Percentiles rank a stretch among this genome's conserved stretches.
Conservation (phyloP, 306 rosid species). For the Oemleria cerasiformis region DNA sequence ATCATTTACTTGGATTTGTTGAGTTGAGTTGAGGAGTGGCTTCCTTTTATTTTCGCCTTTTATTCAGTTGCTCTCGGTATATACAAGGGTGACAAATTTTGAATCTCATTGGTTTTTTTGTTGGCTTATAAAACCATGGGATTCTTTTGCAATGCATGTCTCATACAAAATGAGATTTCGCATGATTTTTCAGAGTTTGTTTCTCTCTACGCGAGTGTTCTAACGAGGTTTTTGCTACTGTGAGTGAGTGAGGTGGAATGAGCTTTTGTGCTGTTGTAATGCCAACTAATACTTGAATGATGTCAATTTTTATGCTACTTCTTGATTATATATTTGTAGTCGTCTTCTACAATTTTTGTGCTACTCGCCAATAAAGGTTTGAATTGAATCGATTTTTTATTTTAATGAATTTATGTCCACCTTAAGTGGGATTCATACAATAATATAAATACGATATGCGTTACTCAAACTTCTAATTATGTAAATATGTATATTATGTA, state of each 20-base stretch:
- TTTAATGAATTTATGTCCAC: no score
- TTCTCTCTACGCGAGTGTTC: conserved; percentile 35
- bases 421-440: no score
- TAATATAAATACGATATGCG: no score
- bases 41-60: conserved; percentile 37
- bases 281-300: neutral
- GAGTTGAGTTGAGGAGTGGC: conserved; percentile 33
- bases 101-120: conserved; percentile 20
- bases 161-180: conserved; percentile 24
- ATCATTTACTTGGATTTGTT: conserved; percentile 34
- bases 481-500: no score
- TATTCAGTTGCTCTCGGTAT: conserved; percentile 40
- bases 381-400: no score
- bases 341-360: neutral
- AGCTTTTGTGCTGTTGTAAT: conserved; percentile 11
- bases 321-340: conserved; percentile 6
- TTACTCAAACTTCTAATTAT: no score
- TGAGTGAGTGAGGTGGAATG: conserved; percentile 19
- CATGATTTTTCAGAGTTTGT: conserved; percentile 21
- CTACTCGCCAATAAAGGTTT: no score
- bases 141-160: conserved; percentile 26
- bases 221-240: conserved; percentile 19
- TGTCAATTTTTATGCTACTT: neutral
- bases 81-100: conserved; percentile 31
- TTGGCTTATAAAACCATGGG: conserved; percentile 31